Evolutionary conservation across 2,329 filamentous ascomycete genomes (phyloP), one percentile per base, ranked within the genome.

Genomic region (Phyllosticta citriasiana): DNA sequence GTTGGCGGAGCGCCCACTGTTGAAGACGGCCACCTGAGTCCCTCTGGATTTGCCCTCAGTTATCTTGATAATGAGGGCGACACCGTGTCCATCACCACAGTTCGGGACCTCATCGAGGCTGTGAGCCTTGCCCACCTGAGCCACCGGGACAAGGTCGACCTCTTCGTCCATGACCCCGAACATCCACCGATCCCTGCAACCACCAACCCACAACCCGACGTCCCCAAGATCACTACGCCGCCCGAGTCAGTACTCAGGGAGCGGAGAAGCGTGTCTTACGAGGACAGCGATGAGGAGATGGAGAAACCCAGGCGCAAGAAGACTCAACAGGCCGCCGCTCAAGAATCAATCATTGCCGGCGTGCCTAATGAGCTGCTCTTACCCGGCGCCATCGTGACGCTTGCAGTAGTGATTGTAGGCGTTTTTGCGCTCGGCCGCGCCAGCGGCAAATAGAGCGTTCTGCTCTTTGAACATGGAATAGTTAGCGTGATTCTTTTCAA

Each of bases 41-140:
- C 84, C 57, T 82, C 84, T 40, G 94, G 94, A 6, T 99, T 93
- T 70, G 94, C 93, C 27, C 79, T 99, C 64, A 96, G 91, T 79
- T 99, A 97, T 71, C 80, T 97, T 66, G 94, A 99, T 72, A 93
- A 97, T 68, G 94, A 99, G 72, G 93, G 94, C 61, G 94, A 99
- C 72, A 92, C 90, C 0, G 91, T 99, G 16, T 96, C 92, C 51
- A 96, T 99, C 72, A 99, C 94, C 10, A 96, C 93, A 0, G 91
- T 97, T 70, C 88, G 93, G 66, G 94, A 99, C 72, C 82, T 99
- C 52, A 77, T 94, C 2, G 94, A 99, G 75, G 91, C 94, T 1
- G 90, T 99, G 66, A 81, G 87, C 22, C 82, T 97, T 27, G 90
- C 93, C 4, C 87, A 90, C 63, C 86, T 88, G 62, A 82, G 84